Percentiles rank a stretch among this genome's conserved stretches.
Conservation (phyloP, 2,329 filamentous ascomycete genomes). For the Paramyrothecium sp. region DNA sequence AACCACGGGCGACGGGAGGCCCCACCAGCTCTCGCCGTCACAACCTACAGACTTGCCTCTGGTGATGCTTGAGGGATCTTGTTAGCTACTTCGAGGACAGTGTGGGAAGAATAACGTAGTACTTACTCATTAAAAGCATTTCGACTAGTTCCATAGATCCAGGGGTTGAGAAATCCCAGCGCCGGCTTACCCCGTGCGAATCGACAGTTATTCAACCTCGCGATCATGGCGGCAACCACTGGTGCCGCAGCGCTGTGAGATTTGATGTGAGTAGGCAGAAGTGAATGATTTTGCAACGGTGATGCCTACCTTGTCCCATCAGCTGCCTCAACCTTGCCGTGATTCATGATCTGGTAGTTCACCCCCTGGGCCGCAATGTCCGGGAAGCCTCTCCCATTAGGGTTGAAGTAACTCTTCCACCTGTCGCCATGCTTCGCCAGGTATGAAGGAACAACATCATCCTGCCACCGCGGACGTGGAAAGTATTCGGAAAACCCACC, state of each 20-base stretch:
- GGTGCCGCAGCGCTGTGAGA: conserved; percentile 54
- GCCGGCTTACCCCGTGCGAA: conserved; percentile 49
- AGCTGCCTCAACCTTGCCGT: conserved; percentile 17
- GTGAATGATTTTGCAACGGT: neutral
- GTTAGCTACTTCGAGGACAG: conserved; percentile 1
- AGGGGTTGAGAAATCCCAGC: conserved; percentile 62
- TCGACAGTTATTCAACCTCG: conserved; percentile 63
- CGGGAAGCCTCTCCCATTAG: conserved; percentile 55
- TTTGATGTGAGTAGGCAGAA: neutral
- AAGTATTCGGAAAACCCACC: conserved; percentile 51
- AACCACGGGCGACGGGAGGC: conserved; percentile 21
- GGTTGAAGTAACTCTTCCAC: conserved; percentile 47
- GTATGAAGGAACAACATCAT: conserved; percentile 45
- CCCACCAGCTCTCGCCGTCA: conserved; percentile 20
- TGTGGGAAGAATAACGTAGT: neutral
- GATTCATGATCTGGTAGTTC: conserved; percentile 30
- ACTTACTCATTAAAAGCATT: conserved; percentile 34
- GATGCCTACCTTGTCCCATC: conserved; percentile 31
- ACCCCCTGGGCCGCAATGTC: conserved; percentile 57
- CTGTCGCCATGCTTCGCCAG: conserved; percentile 35
- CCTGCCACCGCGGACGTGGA: conserved; percentile 40
- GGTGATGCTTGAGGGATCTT: conserved; percentile 27
- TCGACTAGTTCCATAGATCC: conserved; percentile 45
- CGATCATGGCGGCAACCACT: conserved; percentile 60
- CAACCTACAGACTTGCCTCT: conserved; percentile 30